Evolutionary conservation across 805 yeast genomes (phyloP).

Genomic region (Yarrowia sp.): DNA sequence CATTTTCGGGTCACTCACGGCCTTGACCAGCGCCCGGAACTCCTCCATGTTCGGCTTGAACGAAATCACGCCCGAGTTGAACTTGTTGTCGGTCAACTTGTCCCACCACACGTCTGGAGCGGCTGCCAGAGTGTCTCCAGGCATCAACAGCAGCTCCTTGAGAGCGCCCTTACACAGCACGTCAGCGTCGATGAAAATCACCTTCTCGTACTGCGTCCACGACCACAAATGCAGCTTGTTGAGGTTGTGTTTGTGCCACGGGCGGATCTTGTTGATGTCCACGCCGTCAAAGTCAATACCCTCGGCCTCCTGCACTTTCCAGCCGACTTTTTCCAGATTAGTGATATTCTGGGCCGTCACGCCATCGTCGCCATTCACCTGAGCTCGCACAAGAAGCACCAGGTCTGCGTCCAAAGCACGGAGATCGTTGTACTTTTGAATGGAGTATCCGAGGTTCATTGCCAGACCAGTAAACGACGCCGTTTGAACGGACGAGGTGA

Average conservation of each 20-base stretch:
- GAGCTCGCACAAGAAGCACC: slow-evolving; percentile 44
- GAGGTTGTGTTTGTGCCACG: slow-evolving; percentile 50
- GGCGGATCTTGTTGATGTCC: slow-evolving; percentile 43
- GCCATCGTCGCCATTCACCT: slow-evolving; percentile 45
- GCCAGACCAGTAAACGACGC: slow-evolving; percentile 45
- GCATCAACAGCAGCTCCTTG: slow-evolving; percentile 44
- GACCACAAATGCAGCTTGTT: slow-evolving; percentile 67
- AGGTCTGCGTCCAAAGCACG: slow-evolving; percentile 45
- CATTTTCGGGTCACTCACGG: slow-evolving; percentile 46
- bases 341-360: slow-evolving; percentile 45
- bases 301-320: slow-evolving; percentile 43
- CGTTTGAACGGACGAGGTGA: slow-evolving; percentile 45
- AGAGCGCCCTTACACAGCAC: slow-evolving; percentile 49
- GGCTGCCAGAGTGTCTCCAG: slow-evolving; percentile 45
- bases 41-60: slow-evolving; percentile 46
- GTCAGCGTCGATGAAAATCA: slow-evolving; percentile 63
- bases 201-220: slow-evolving; percentile 51
- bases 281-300: slow-evolving; percentile 46
- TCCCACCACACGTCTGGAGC: slow-evolving; percentile 47
- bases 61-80: slow-evolving; percentile 45
- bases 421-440: slow-evolving; percentile 45
- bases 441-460: slow-evolving; percentile 45
- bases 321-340: slow-evolving; percentile 44
- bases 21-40: slow-evolving; percentile 43
- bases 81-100: slow-evolving; percentile 43